These are phyloP conservation scores for Galeopsis tetrahit DNA, from an alignment of 257 asterid species.

Conservation along the genomic window DNA sequence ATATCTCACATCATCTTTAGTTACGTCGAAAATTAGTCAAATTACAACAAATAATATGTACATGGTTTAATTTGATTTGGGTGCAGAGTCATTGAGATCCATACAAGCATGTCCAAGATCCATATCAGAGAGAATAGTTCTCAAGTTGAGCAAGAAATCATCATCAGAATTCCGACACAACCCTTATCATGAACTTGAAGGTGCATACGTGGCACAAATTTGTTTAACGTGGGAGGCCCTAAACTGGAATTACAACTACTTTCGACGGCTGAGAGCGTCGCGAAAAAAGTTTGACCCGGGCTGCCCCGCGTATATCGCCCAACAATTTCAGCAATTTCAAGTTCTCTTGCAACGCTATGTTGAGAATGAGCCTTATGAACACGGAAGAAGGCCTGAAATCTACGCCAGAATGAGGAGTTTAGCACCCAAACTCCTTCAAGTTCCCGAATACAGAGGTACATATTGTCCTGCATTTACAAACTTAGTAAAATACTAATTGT, in stretches of 20 bases:
- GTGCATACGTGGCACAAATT: constrained; percentile 88
- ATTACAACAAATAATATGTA: too few species aligned
- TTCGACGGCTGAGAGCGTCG: constrained; percentile 64
- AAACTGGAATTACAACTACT: constrained; percentile 83
- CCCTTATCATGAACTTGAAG: constrained; percentile 77
- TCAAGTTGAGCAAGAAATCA: constrained; percentile 48
- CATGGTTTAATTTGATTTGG: neutral
- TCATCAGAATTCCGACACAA: constrained; percentile 50
- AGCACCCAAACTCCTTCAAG: constrained; percentile 87
- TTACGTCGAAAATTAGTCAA: too few species aligned
- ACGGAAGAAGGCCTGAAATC: constrained; percentile 78
- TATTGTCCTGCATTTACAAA: too few species aligned
- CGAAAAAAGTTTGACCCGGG: constrained; percentile 64
- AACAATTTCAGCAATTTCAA: constrained; percentile 85
- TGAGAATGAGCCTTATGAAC: constrained; percentile 88
- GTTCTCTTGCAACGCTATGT: constrained; percentile 77
- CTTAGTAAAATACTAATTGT: too few species aligned
- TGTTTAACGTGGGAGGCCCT: constrained; percentile 94
- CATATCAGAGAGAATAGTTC: constrained; percentile 72
- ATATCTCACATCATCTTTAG: too few species aligned
- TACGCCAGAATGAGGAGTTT: constrained; percentile 75
- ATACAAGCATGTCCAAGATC: constrained; percentile 87
- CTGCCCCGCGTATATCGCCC: constrained; percentile 80
- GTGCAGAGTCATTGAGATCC: constrained; percentile 77
- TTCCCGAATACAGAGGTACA: constrained; percentile 88